Evolutionary conservation across 1,139 yeast genomes (phyloP), one percentile per base, ranked within the genome.

Genomic region (Yamadazyma friedrichii): DNA sequence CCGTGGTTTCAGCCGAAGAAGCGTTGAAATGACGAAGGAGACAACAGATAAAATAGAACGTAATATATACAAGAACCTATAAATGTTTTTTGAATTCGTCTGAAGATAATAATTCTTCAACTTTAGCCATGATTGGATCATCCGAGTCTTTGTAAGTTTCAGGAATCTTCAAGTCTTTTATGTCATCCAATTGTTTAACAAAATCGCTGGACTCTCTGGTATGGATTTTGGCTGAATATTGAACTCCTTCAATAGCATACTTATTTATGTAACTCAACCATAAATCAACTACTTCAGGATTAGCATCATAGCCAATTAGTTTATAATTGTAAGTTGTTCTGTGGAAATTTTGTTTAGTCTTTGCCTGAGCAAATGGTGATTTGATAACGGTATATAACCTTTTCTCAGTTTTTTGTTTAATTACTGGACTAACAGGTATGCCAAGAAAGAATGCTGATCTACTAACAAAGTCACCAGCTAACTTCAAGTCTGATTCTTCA

Each of bases 311-410:
- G 15, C 89, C 87, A 48, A 74, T 74, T 49, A 93, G 70, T 49
- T 78, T 65, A 47, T 95, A 79, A 55, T 84, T 80, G 61, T 80
- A 88, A 1, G 98, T 93, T 41, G 80, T 76, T 67, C 98, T 82
- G 67, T 88, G 88, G 67, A 88, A 93, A 70, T 93, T 93, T 67
- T 93, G 96, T 67, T 93, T 93, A 9, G 95, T 78, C 61, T 91
- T 91, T 41, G 98, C 95, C 59, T 88, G 95, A 27, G 88, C 96
- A 61, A 93, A 93, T 1, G 98, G 98, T 4, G 96, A 84, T 60
- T 85, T 80, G 54, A 86, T 88, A 41, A 93, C 96, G 0, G 98
- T 93, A 87, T 96, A 93, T 52, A 89, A 80, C 50, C 74, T 56
- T 53, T 69, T 70, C 64, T 91, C 94, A 36, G 87, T 80, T 59